Percentiles rank a stretch among this genome's conserved stretches.
These are phyloP conservation scores for Mrakia gelida DNA, from an alignment of 768 basidiomycete species.

Conservation along the genomic window DNA sequence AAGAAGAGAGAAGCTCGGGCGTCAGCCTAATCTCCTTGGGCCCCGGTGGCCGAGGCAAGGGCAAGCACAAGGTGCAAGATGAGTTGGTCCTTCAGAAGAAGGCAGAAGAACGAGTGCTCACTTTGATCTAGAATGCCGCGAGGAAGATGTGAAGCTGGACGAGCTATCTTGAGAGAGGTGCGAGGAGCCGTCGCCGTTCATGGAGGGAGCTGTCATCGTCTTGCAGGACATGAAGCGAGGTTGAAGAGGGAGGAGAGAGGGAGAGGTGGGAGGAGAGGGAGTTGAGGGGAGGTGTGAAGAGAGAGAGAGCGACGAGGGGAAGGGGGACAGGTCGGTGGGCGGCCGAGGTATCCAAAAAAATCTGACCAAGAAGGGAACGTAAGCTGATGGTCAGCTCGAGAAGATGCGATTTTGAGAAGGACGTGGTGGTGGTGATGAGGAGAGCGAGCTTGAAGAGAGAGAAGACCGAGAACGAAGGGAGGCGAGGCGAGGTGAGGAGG, in stretches of 20 bases:
- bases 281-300: not conserved
- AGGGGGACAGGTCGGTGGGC: too few relatives aligned
- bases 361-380: too few relatives aligned
- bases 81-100: not conserved
- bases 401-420: not conserved
- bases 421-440: not conserved
- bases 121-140: slow-evolving; percentile 3
- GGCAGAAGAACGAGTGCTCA: not conserved
- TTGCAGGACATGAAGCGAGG: not conserved
- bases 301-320: too few relatives aligned
- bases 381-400: not conserved
- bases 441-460: not conserved
- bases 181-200: not conserved
- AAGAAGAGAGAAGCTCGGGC: not conserved
- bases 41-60: not conserved
- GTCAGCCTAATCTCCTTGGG: not conserved
- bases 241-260: not conserved
- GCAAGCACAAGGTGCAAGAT: not conserved
- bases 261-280: not conserved
- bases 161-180: not conserved
- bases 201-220: not conserved
- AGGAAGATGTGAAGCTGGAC: not conserved
- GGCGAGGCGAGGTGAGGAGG: not conserved
- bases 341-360: too few relatives aligned
- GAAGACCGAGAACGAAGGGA: not conserved